Percentiles rank a stretch among this genome's conserved stretches.
Evolutionary conservation across 441 rosid species (phyloP).

Genomic region (Aquilaria agallochum): DNA sequence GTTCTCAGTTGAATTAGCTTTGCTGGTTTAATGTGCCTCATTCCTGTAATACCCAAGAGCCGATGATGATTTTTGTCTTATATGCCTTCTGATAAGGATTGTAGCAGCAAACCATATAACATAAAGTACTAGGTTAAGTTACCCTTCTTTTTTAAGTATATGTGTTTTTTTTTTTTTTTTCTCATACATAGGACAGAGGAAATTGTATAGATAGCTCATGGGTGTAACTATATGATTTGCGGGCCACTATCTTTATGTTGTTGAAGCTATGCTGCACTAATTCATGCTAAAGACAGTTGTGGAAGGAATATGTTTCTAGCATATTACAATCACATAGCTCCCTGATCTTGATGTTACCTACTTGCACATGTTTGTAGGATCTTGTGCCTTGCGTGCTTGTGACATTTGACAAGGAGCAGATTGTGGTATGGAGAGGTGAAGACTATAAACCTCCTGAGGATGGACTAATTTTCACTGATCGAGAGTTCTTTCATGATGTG

Average conservation of each 20-base stretch:
- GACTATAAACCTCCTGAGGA: slow-evolving; percentile 52
- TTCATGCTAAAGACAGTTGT: no score
- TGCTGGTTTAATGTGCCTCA: not conserved
- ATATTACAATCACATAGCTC: not conserved
- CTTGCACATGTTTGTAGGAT: slow-evolving; percentile 37
- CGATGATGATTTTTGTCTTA: slow-evolving; percentile 3
- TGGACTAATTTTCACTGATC: slow-evolving; percentile 27
- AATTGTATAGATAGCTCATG: no score
- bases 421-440: slow-evolving; percentile 79
- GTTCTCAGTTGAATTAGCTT: not conserved
- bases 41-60: not conserved
- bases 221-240: no score
- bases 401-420: slow-evolving; percentile 89
- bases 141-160: no score
- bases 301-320: not conserved
- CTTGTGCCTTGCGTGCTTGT: slow-evolving; percentile 79
- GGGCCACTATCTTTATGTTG: no score
- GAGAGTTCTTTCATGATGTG: slow-evolving; percentile 27
- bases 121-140: no score
- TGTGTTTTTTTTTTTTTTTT: no score
- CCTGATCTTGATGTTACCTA: not conserved
- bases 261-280: no score
- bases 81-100: not conserved
- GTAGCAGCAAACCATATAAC: no score
- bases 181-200: not conserved